phyloP scores from a whole-genome alignment of 2,329 filamentous ascomycete species.

The Metarhizium anisopliae region DNA sequence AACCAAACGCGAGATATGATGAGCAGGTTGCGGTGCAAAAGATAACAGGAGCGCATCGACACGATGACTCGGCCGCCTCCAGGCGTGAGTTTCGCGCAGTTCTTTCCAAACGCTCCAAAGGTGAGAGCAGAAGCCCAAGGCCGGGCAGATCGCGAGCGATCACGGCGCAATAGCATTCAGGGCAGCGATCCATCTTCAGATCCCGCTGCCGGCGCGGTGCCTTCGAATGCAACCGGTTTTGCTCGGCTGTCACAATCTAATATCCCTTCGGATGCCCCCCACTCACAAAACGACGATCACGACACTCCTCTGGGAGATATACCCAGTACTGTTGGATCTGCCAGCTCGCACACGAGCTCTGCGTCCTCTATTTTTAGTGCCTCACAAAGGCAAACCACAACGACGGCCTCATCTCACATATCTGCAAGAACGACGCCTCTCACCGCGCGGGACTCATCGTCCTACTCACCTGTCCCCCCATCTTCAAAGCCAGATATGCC shows the following conservation, averaged over 20 bases:
- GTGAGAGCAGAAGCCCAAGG: constrained; percentile 40
- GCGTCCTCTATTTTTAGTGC: constrained; percentile 63
- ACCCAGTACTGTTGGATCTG: constrained; percentile 61
- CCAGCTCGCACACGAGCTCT: constrained; percentile 62
- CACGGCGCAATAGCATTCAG: constrained; percentile 16
- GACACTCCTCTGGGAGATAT: constrained; percentile 56
- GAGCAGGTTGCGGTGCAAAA: constrained; percentile 43
- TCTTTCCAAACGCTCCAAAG: constrained; percentile 72
- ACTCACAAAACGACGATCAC: constrained; percentile 39
- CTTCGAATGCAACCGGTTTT: constrained; percentile 15
- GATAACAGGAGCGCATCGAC: constrained; percentile 41
- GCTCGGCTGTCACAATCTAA: constrained; percentile 13
- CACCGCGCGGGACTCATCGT: constrained; percentile 38
- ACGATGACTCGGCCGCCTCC: constrained; percentile 72
- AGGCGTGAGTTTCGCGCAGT: constrained; percentile 73
- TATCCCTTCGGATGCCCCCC: constrained; percentile 17
- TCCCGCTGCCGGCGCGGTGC: constrained; percentile 13
- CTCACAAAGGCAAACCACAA: constrained; percentile 30
- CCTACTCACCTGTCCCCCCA: constrained; percentile 36
- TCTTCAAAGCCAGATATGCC: constrained; percentile 46
- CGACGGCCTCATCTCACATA: constrained; percentile 32
- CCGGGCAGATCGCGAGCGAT: constrained; percentile 24
- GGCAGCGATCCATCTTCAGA: constrained; percentile 15
- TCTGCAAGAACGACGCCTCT: constrained; percentile 23
- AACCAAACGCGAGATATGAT: constrained; percentile 39